These are phyloP conservation scores for Elsinoe fawcettii DNA, from an alignment of 2,329 filamentous ascomycete species.

Conservation along the genomic window DNA sequence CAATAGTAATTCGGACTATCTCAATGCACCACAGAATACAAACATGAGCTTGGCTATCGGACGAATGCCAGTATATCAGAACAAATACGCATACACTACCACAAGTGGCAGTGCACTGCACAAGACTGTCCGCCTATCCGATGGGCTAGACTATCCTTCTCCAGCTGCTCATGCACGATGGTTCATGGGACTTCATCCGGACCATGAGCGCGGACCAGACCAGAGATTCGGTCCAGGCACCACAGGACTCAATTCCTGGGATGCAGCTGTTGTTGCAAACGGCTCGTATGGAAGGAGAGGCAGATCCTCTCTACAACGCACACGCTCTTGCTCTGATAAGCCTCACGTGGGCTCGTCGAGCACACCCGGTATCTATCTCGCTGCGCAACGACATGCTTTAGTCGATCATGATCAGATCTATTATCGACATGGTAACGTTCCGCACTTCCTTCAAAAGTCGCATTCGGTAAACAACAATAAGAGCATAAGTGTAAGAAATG, in stretches of 20 bases:
- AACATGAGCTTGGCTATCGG: slow-evolving; percentile 10
- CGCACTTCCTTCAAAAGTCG: not conserved
- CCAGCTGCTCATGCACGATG: not conserved
- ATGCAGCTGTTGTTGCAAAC: not conserved
- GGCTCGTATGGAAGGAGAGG: not conserved
- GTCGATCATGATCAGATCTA: slow-evolving; percentile 4
- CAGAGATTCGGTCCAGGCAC: not conserved
- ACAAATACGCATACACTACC: not conserved
- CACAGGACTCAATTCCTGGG: not conserved
- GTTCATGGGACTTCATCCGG: not conserved
- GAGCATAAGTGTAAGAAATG: not conserved
- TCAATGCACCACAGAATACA: not conserved
- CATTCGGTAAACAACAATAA: not conserved
- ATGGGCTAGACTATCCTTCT: slow-evolving; percentile 9
- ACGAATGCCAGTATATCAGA: not conserved
- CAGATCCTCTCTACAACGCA: not conserved
- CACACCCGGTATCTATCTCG: not conserved
- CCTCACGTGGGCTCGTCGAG: not conserved
- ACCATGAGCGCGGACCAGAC: not conserved
- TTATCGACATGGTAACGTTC: slow-evolving; percentile 2
- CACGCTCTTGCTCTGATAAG: slow-evolving; percentile 1
- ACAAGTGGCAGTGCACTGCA: not conserved
- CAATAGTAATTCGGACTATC: not conserved
- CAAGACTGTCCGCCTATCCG: not conserved
- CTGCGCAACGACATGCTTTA: not conserved